phyloP scores from a whole-genome alignment of 345 rosid genomes.

The Populus ilicifolia region DNA sequence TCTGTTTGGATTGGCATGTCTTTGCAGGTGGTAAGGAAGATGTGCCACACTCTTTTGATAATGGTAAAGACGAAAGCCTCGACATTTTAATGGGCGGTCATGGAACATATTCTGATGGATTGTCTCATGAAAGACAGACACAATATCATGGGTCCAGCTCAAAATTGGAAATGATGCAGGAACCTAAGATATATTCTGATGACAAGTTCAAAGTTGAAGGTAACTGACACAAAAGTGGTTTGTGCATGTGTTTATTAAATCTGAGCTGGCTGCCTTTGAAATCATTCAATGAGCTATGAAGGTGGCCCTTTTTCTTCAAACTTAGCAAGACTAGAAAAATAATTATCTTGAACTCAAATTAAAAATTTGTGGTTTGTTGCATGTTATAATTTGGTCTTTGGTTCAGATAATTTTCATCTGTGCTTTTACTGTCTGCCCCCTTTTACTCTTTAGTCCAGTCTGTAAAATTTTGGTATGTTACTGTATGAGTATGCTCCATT shows the following conservation, averaged over 20 bases:
- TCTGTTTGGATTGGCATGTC: conserved; percentile 28
- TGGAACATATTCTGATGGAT: conserved; percentile 27
- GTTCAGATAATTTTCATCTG: not conserved
- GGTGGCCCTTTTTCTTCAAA: not conserved
- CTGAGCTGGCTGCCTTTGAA: not conserved
- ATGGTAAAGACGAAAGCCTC: conserved; percentile 40
- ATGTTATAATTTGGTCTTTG: not conserved
- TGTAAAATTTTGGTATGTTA: not conserved
- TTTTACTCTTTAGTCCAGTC: not conserved
- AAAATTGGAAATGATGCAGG: conserved; percentile 28
- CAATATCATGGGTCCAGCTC: conserved; percentile 24
- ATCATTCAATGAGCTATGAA: not conserved
- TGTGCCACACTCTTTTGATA: conserved; percentile 39
- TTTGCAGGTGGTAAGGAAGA: conserved; percentile 72
- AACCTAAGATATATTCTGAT: conserved; percentile 35
- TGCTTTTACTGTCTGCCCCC: not conserved
- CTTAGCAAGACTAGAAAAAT: not conserved
- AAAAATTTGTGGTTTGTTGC: not conserved
- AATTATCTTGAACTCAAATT: not conserved
- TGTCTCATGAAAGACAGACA: conserved; percentile 30
- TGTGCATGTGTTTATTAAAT: conserved; percentile 15
- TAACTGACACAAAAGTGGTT: conserved; percentile 12
- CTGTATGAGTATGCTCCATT: not conserved
- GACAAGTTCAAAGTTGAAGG: conserved; percentile 57
- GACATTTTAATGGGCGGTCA: conserved; percentile 35